A percentile compares a stretch with the other conserved stretches of the same genome.
These are phyloP conservation scores for Fusarium sp. DNA, from an alignment of 2,329 filamentous ascomycete genomes.

Conservation along the genomic window DNA sequence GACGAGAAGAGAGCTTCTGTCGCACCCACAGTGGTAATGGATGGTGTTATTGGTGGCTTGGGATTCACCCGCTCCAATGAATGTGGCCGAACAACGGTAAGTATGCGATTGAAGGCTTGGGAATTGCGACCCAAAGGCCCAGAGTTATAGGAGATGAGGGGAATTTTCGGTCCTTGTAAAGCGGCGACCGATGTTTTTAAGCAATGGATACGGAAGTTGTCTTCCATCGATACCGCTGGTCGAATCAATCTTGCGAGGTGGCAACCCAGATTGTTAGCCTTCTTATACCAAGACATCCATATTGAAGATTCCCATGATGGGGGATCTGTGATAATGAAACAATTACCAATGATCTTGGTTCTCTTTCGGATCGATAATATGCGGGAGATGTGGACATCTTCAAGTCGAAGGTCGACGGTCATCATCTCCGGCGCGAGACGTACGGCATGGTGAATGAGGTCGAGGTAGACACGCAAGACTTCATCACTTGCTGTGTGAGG, in stretches of 20 bases:
- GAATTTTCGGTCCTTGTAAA: slow-evolving; percentile 56
- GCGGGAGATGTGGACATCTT: slow-evolving; percentile 60
- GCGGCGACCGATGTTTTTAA: slow-evolving; percentile 63
- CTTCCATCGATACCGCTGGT: slow-evolving; percentile 65
- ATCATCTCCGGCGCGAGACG: slow-evolving; percentile 72
- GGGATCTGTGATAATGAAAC: slow-evolving; percentile 54
- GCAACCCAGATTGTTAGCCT: slow-evolving; percentile 67
- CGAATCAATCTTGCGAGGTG: slow-evolving; percentile 71
- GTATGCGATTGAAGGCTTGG: slow-evolving; percentile 71
- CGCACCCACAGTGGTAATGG: slow-evolving; percentile 70
- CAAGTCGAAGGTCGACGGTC: slow-evolving; percentile 69
- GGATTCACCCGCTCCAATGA: slow-evolving; percentile 35
- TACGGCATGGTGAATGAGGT: slow-evolving; percentile 68
- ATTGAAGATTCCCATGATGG: slow-evolving; percentile 66
- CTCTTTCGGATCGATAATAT: slow-evolving; percentile 63
- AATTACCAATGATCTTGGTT: slow-evolving; percentile 71
- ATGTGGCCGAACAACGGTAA: slow-evolving; percentile 68
- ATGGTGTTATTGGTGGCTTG: slow-evolving; percentile 41
- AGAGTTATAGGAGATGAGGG: slow-evolving; percentile 73
- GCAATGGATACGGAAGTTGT: slow-evolving; percentile 70
- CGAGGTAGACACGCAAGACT: slow-evolving; percentile 57
- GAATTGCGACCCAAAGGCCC: slow-evolving; percentile 72
- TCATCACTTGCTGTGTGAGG: slow-evolving; percentile 41
- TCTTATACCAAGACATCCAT: slow-evolving; percentile 68
- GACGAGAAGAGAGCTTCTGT: slow-evolving; percentile 74